Evolutionary conservation across 257 asterid species (phyloP).

Genomic region (Gardenia jasminoides): DNA sequence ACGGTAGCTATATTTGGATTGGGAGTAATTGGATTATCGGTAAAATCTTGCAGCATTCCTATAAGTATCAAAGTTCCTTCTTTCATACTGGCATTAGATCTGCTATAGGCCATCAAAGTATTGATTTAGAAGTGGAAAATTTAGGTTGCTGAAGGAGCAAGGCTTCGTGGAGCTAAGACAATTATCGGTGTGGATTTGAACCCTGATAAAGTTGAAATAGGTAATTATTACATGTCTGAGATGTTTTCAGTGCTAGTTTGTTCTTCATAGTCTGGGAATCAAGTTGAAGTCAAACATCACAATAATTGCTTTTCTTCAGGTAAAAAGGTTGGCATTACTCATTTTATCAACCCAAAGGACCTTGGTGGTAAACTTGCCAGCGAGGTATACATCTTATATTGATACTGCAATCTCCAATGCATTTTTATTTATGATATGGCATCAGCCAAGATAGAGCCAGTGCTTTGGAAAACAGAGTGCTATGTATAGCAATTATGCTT

Average conservation of each 20-base stretch:
- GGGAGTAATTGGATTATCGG: constrained; percentile 28
- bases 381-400: constrained; percentile 36
- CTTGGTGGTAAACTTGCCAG: constrained; percentile 50
- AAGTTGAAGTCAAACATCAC: too few relatives aligned
- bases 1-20: constrained; percentile 25
- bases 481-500: too few relatives aligned
- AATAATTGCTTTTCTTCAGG: constrained; percentile 27
- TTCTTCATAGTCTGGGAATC: too few relatives aligned
- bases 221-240: background rate
- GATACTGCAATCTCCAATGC: too few relatives aligned
- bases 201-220: constrained; percentile 29
- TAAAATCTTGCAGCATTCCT: background rate
- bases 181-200: constrained; percentile 37
- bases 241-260: too few relatives aligned
- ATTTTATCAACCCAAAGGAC: constrained; percentile 48
- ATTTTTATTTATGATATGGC: too few relatives aligned
- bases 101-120: background rate
- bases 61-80: too few relatives aligned
- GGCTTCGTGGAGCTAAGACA: constrained; percentile 32
- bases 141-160: constrained; percentile 38
- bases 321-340: constrained; percentile 63
- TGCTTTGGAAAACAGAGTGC: background rate
- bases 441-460: too few relatives aligned
- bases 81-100: background rate
- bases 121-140: too few relatives aligned